phyloP scores from a whole-genome alignment of 2,329 filamentous ascomycete species.

The Amesomyces nigricolor region DNA sequence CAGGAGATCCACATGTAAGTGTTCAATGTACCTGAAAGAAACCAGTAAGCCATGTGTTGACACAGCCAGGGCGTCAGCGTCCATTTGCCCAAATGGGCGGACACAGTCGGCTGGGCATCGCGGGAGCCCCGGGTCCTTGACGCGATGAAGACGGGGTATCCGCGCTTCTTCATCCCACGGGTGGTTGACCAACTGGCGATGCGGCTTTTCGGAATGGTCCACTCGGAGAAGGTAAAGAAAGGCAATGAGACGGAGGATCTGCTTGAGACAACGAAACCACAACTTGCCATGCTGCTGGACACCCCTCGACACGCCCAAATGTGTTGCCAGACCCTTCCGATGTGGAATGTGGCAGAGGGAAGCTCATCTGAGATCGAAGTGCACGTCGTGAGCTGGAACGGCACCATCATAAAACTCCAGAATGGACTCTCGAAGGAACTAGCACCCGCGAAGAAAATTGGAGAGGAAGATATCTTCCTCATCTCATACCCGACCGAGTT shows the following conservation, averaged over 20 bases:
- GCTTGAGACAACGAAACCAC: not conserved
- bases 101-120: slow-evolving; percentile 23
- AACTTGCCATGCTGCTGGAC: slow-evolving; percentile 1
- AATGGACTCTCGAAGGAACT: not conserved
- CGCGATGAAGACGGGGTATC: slow-evolving; percentile 23
- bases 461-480: slow-evolving; percentile 16
- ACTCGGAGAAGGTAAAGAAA: not conserved
- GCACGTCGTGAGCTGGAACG: slow-evolving; percentile 11
- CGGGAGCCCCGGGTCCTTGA: slow-evolving; percentile 18
- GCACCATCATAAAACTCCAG: not conserved
- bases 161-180: slow-evolving; percentile 23
- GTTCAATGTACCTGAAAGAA: not conserved
- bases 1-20: slow-evolving; percentile 14
- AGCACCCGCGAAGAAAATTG: not conserved
- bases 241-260: not conserved
- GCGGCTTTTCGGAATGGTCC: not conserved
- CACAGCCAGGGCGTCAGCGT: slow-evolving; percentile 22
- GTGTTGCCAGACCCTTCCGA: not conserved
- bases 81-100: slow-evolving; percentile 23
- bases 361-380: not conserved
- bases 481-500: slow-evolving; percentile 16
- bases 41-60: not conserved
- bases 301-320: not conserved
- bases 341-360: not conserved
- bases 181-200: slow-evolving; percentile 13